Base-by-base conservation (phyloP, 306 rosid genomes). In the Citrullus mucosospermus region DNA sequence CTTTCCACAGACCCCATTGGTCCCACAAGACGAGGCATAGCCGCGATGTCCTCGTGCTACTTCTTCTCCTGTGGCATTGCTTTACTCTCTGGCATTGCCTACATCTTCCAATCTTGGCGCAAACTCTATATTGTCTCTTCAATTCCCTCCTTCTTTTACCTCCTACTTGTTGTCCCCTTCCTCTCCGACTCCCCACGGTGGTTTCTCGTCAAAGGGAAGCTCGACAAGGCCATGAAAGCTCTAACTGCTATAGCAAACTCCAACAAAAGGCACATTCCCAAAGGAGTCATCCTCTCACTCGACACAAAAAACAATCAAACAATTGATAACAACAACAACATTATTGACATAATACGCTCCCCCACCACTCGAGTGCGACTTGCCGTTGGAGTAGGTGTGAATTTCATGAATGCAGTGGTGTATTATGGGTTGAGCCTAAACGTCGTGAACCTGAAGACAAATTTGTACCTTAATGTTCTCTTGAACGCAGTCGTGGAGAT, bases 21-120 rank as follows among this genome's bases (percentile, higher is more conserved):
- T 6, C 96, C 95, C 6, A 36, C 85, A 0, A 93, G 81, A 54
- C 98, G 98, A 0, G 95, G 95, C 8, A 0, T 17, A 0, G 93
- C 85, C 0, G 98, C 97, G 7, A 91, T 93, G 96, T 93, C 96
- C 80, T 87, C 93, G 14, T 93, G 88, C 81, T 91, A 90, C 91
- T 91, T 93, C 89, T 93, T 93, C 86, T 91, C 98, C 6, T 51
- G 83, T 0, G 98, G 98, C 41, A 89, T 93, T 16, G 97, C 93
- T 9, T 1, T 90, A 18, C 91, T 91, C 79, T 78, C 98, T 0
- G 87, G 80, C 61, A 83, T 87, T 0, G 97, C 98, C 10, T 93
- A 85, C 83, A 9, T 79, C 66, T 91, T 91, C 69, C 90, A 38
- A 32, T 59, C 86, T 66, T 90, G 97, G 97, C 93, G 96, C 3